phyloP scores from a whole-genome alignment of 2,329 filamentous ascomycete species.

The Trichoderma oligosporum region DNA sequence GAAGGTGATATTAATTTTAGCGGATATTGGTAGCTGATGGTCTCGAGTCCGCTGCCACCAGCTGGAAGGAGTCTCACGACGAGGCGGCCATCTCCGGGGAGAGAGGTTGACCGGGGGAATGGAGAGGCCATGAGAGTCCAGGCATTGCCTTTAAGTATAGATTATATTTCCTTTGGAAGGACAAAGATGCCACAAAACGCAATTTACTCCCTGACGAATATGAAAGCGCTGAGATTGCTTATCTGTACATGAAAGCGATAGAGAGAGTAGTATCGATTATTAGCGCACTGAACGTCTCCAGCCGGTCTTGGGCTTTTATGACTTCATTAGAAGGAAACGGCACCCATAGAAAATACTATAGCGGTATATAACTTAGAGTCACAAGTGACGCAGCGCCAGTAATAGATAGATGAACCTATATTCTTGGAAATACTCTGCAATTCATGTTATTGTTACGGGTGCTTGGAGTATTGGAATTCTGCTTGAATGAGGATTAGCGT shows the following conservation, averaged over 20 bases:
- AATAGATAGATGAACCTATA: no score
- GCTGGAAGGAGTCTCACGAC: slow-evolving; percentile 69
- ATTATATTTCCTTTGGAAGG: no score
- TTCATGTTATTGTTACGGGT: no score
- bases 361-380: no score
- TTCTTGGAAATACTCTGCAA: no score
- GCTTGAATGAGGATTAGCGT: background rate
- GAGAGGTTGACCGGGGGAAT: slow-evolving; percentile 69
- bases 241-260: background rate
- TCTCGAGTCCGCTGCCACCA: slow-evolving; percentile 65
- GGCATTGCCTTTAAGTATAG: slow-evolving; percentile 20
- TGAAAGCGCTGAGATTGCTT: background rate
- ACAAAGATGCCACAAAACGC: background rate
- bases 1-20: slow-evolving; percentile 87
- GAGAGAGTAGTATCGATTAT: background rate
- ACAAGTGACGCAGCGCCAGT: no score
- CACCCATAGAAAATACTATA: background rate
- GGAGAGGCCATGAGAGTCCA: slow-evolving; percentile 46
- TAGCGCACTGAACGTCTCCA: background rate
- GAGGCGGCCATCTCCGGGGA: slow-evolving; percentile 74
- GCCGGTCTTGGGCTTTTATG: background rate
- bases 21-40: slow-evolving; percentile 85
- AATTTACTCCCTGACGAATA: background rate
- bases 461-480: no score
- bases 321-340: background rate